Base-by-base conservation (phyloP, 306 rosid species). In the Cicer judaicum region DNA sequence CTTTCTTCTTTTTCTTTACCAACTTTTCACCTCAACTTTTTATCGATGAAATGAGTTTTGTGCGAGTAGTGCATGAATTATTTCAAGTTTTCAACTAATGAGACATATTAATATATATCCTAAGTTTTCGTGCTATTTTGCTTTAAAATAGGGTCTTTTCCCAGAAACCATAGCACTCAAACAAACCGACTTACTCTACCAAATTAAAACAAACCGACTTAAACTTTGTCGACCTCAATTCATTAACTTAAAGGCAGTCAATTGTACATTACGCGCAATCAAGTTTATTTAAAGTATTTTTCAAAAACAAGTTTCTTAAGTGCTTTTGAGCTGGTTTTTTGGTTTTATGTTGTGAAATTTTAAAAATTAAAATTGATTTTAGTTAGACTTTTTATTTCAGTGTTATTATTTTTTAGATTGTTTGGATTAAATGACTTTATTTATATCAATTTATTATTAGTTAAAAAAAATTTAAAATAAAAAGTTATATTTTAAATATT, bases 51-150 rank as follows among this genome's bases (percentile, higher is more conserved):
- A 43, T 64, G 38, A 18, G 34, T 43, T 55, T n/a, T 56, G 11
- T 42, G 66, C 9, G 19, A 48, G 11, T 59, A 18, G n/a, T 71
- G 64, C 74, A 44, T 79, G 6, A 65, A 75, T 65, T 52, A 50
- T 62, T 44, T 18, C 18, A 2, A 13, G n/a, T 40, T 61, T 44
- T 41, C 43, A 5, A 34, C 21, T 50, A 64, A 8, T 36, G 24
- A 54, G 59, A 54, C 63, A 65, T 14, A 8, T 16, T 44, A 8
- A n/a, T n/a, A n/a, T n/a, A 16, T 1, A 68, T 61, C 74, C 74
- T 44, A 70, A 50, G 38, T 62, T 68, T 44, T 68, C 29, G 43
- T 36, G 53, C 14, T 55, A 16, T 69, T 59, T 12, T n/a, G 3
- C 64, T 61, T 69, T 69, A 36, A 47, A 68, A 11, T 68, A 10